phyloP scores from a whole-genome alignment of 2,329 filamentous ascomycete genomes.

The Fusarium falciforme region DNA sequence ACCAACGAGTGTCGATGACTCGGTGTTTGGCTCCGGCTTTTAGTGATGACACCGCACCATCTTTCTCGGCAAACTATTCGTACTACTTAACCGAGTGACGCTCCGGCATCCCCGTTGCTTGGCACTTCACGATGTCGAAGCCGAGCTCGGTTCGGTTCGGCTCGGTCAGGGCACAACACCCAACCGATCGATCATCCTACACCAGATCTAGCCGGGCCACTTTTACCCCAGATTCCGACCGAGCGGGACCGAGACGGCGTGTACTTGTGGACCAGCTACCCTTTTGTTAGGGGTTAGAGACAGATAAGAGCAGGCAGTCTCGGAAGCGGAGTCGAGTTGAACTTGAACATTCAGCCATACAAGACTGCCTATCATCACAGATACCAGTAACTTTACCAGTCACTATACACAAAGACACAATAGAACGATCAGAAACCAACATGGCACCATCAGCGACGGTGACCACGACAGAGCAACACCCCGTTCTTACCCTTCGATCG shows the following conservation, averaged over 20 bases:
- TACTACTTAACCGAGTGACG: neutral
- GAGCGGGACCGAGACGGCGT: neutral
- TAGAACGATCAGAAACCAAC: neutral
- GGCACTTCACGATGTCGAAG: neutral
- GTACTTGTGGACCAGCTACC: neutral
- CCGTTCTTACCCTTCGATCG: slow-evolving; percentile 35
- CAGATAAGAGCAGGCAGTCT: neutral
- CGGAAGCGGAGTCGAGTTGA: neutral
- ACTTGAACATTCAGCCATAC: neutral
- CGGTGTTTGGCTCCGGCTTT: neutral
- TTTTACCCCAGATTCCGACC: neutral
- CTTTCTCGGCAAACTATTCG: neutral
- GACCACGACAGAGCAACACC: slow-evolving; percentile 20
- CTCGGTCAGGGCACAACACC: neutral
- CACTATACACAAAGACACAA: neutral
- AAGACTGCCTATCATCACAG: neutral
- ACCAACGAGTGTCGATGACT: neutral
- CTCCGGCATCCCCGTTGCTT: neutral
- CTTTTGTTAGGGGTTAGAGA: neutral
- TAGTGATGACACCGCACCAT: neutral
- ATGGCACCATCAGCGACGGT: slow-evolving; percentile 24
- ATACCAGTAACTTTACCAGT: no score
- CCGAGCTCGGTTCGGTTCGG: neutral
- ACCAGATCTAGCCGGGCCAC: neutral
- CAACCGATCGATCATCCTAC: neutral